Conservation (phyloP, 192 early-diverging fungal species). For the Umbelopsis ramanniana region DNA sequence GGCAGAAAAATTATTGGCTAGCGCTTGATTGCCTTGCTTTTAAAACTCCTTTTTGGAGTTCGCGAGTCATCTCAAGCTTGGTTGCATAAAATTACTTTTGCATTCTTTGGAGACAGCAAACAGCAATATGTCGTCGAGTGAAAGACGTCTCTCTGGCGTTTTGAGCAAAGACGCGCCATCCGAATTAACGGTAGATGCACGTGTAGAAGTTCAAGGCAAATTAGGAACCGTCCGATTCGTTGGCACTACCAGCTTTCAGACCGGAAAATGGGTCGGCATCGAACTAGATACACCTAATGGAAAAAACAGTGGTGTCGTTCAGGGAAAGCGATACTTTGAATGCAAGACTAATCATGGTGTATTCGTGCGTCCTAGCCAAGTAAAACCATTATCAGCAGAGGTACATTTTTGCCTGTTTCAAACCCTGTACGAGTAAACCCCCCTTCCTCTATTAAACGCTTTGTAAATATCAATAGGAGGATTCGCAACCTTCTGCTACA, state of each 20-base stretch:
- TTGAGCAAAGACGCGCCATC: conserved; percentile 25
- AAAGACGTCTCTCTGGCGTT: conserved; percentile 17
- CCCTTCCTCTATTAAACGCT: too few species aligned
- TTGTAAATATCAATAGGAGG: conserved; percentile 4
- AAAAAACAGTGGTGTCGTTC: conserved; percentile 81
- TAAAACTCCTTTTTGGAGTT: too few species aligned
- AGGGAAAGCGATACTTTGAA: conserved; percentile 80
- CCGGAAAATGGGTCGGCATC: conserved; percentile 90
- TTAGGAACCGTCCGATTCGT: conserved; percentile 78
- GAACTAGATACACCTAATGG: conserved; percentile 78
- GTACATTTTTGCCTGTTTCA: not conserved
- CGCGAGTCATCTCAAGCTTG: too few species aligned
- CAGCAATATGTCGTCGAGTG: conserved; percentile 13
- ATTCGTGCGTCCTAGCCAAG: conserved; percentile 76
- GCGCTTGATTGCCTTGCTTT: too few species aligned
- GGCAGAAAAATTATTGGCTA: too few species aligned
- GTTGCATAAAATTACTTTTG: not conserved
- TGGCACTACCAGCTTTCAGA: conserved; percentile 80
- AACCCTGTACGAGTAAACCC: not conserved
- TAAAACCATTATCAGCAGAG: conserved; percentile 34
- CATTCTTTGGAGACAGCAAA: not conserved
- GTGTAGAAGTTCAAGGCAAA: conserved; percentile 60
- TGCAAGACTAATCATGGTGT: conserved; percentile 74
- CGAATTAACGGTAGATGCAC: conserved; percentile 41
- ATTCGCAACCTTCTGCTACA: not conserved